These are phyloP conservation scores for Datura wrightii DNA, from an alignment of 257 asterid genomes.

Conservation along the genomic window DNA sequence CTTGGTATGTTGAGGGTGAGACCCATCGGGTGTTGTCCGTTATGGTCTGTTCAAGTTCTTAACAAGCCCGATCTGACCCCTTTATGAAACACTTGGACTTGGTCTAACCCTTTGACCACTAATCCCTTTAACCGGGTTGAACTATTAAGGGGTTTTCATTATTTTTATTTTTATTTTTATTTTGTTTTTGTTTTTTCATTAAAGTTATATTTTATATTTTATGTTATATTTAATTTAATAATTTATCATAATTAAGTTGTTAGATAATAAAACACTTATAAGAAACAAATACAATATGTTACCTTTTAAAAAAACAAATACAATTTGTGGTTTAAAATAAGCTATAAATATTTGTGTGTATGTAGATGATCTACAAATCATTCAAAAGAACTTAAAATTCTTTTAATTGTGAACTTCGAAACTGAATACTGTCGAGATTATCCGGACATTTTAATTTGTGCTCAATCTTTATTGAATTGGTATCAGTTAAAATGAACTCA, in stretches of 20 bases:
- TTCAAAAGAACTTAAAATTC: too few species aligned
- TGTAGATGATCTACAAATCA: too few species aligned
- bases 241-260: not conserved
- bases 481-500: too few species aligned
- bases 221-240: not conserved
- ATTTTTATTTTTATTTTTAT: not conserved
- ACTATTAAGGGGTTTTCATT: not conserved
- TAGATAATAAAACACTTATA: not conserved
- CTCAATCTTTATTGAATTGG: too few species aligned
- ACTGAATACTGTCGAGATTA: too few species aligned
- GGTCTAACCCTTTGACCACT: not conserved
- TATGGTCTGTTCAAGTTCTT: not conserved
- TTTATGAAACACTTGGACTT: not conserved
- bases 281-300: not conserved
- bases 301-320: not conserved
- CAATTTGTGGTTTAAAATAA: not conserved
- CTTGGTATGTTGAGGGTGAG: not conserved
- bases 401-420: too few species aligned
- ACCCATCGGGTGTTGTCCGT: not conserved
- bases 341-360: not conserved
- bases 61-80: not conserved
- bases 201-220: not conserved
- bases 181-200: not conserved
- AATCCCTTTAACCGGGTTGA: not conserved
- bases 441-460: too few species aligned